Percentiles rank a stretch among this genome's conserved stretches.
These are phyloP conservation scores for Myxozyma kluyveri DNA, from an alignment of 805 yeast genomes.

Conservation along the genomic window DNA sequence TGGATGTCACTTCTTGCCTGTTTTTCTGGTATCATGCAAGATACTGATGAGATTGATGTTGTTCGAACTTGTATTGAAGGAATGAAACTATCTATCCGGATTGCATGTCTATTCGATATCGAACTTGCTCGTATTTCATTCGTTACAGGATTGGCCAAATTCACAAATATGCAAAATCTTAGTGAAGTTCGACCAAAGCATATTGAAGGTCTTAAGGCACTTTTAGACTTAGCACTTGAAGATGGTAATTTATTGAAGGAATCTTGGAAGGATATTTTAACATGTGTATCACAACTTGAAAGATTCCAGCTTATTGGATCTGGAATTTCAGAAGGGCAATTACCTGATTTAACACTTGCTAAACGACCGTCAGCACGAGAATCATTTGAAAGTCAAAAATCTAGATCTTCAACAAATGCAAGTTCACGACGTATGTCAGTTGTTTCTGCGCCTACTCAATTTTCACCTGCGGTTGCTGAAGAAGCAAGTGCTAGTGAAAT, in stretches of 20 bases:
- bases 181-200: conserved; percentile 77
- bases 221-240: conserved; percentile 70
- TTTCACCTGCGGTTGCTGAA: conserved; percentile 36
- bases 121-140: conserved; percentile 86
- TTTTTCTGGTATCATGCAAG: conserved; percentile 88
- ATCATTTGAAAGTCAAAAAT: conserved; percentile 29
- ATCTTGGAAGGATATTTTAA: conserved; percentile 82
- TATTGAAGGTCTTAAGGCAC: conserved; percentile 70
- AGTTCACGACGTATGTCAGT: conserved; percentile 5
- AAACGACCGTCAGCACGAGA: conserved; percentile 48
- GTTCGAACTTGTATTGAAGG: conserved; percentile 73
- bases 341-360: conserved; percentile 83
- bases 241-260: conserved; percentile 73
- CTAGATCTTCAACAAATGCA: conserved; percentile 11
- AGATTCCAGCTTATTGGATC: conserved; percentile 82
- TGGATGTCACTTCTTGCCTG: conserved; percentile 99
- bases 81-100: conserved; percentile 72
- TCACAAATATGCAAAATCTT: conserved; percentile 73
- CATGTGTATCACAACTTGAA: conserved; percentile 86
- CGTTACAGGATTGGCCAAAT: conserved; percentile 84
- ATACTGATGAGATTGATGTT: conserved; percentile 70
- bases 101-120: conserved; percentile 78
- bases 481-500: conserved; percentile 39
- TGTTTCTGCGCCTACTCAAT: conserved; percentile 11
- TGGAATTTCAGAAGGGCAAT: conserved; percentile 76